Evolutionary conservation across 768 basidiomycete species (phyloP).

Genomic region (Lentinula guzmanii): DNA sequence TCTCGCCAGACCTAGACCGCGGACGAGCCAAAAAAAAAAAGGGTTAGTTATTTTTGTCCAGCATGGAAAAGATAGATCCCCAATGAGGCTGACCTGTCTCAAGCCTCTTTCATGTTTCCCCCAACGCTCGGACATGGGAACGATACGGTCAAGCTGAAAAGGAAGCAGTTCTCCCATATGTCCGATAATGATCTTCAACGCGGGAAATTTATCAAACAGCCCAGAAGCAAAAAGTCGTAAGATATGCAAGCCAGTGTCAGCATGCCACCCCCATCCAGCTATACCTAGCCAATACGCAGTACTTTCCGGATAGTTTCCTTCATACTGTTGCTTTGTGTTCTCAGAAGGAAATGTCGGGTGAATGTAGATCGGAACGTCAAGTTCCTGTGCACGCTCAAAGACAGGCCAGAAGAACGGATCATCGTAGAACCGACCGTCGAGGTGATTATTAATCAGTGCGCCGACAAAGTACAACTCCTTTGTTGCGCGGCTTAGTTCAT

Average conservation of each 20-base stretch:
- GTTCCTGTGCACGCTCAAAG: conserved; percentile 1
- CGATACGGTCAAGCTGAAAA: neutral
- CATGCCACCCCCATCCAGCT: conserved; percentile 3
- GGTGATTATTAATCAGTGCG: conserved; percentile 2
- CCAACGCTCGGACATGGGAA: neutral
- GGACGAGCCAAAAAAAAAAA: too few species aligned
- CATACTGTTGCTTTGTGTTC: neutral
- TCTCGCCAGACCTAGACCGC: neutral
- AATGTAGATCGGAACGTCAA: conserved; percentile 1
- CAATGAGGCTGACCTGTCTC: neutral
- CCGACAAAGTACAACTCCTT: neutral
- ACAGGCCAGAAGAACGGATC: conserved; percentile 3
- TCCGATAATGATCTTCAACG: neutral
- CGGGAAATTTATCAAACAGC: neutral
- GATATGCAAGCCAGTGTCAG: neutral
- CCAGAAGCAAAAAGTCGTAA: neutral
- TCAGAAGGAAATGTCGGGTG: neutral
- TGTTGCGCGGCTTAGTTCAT: neutral
- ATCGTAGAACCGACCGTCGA: neutral
- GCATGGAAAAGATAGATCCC: too few species aligned
- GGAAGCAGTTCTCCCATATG: conserved; percentile 2
- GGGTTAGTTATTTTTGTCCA: too few species aligned
- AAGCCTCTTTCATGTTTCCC: neutral
- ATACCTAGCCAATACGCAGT: neutral
- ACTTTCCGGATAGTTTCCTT: neutral